Evolutionary conservation across 192 early-diverging fungal species (phyloP).

Genomic region (Coemansia sp.): DNA sequence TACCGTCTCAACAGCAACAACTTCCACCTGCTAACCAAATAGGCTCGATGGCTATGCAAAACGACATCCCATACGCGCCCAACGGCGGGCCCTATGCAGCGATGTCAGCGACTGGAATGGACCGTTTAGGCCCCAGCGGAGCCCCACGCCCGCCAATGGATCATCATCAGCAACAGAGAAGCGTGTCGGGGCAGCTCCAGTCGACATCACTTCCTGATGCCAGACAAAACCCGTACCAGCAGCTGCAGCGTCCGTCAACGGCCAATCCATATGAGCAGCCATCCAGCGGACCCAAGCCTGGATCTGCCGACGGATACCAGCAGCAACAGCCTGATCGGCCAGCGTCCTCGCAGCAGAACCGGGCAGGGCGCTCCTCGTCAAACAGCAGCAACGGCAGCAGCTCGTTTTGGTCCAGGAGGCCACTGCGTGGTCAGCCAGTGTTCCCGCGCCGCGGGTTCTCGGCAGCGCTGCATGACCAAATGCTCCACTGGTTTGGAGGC

Average conservation of each 20-base stretch:
- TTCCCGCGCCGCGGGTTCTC: conserved; percentile 57
- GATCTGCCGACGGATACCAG: conserved; percentile 1
- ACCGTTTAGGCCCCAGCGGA: conserved; percentile 12
- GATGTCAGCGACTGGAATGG: conserved; percentile 5
- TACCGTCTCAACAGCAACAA: not conserved
- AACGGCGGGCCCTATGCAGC: conserved; percentile 5
- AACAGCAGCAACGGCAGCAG: conserved; percentile 9
- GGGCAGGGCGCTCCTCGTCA: not conserved
- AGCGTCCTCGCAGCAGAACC: conserved; percentile 4
- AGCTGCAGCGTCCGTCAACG: conserved; percentile 5
- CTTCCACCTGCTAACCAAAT: not conserved
- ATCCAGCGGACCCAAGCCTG: not conserved
- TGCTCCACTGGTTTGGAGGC: conserved; percentile 52
- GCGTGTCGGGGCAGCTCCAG: conserved; percentile 8
- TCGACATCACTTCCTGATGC: conserved; percentile 34
- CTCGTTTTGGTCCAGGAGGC: conserved; percentile 49
- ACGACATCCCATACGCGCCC: conserved; percentile 13
- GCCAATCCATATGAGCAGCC: not conserved
- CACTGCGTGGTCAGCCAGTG: conserved; percentile 23
- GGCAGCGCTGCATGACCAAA: conserved; percentile 37
- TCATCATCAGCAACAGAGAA: conserved; percentile 11
- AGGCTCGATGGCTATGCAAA: conserved; percentile 10
- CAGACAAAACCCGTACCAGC: conserved; percentile 10
- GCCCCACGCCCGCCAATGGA: conserved; percentile 3
- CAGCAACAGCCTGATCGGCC: not conserved